These are phyloP conservation scores for Salinomyces thailandicus DNA, from an alignment of 2,329 filamentous ascomycete genomes.

Conservation along the genomic window DNA sequence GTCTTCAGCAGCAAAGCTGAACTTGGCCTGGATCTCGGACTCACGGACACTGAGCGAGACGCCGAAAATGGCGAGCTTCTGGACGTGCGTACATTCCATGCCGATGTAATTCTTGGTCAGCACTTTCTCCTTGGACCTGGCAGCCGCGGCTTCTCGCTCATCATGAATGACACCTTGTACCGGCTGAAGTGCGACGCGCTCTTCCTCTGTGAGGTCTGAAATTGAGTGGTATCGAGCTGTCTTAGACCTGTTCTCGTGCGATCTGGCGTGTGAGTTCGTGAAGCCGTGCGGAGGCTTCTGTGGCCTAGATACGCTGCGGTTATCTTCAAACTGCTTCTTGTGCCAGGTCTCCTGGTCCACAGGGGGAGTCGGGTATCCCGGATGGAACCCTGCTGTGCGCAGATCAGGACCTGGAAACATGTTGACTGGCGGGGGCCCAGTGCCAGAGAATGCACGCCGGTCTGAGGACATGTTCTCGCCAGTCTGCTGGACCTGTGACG, in stretches of 20 bases:
- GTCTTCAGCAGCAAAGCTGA: slow-evolving; percentile 1
- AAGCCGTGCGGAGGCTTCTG: too few relatives aligned
- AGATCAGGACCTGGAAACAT: neutral
- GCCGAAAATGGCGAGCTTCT: slow-evolving; percentile 6
- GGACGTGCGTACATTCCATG: slow-evolving; percentile 6
- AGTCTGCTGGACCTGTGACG: neutral
- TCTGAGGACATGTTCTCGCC: slow-evolving; percentile 4
- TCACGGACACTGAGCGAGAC: neutral
- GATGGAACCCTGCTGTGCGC: neutral
- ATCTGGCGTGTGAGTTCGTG: too few relatives aligned
- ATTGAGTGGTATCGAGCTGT: too few relatives aligned
- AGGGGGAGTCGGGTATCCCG: neutral
- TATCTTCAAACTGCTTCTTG: neutral
- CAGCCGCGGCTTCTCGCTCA: neutral
- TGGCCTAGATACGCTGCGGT: neutral
- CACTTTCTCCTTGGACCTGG: neutral
- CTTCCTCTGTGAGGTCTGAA: neutral
- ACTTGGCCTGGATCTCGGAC: neutral
- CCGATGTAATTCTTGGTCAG: slow-evolving; percentile 8
- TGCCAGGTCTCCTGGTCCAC: neutral
- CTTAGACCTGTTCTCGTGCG: too few relatives aligned
- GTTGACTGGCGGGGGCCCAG: neutral
- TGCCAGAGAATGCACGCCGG: slow-evolving; percentile 6
- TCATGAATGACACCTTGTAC: slow-evolving; percentile 2
- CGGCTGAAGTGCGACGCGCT: neutral